Percentiles rank a stretch among this genome's conserved stretches.
These are phyloP conservation scores for Moniliella sp. DNA, from an alignment of 1,284 basidiomycete genomes.

Conservation along the genomic window DNA sequence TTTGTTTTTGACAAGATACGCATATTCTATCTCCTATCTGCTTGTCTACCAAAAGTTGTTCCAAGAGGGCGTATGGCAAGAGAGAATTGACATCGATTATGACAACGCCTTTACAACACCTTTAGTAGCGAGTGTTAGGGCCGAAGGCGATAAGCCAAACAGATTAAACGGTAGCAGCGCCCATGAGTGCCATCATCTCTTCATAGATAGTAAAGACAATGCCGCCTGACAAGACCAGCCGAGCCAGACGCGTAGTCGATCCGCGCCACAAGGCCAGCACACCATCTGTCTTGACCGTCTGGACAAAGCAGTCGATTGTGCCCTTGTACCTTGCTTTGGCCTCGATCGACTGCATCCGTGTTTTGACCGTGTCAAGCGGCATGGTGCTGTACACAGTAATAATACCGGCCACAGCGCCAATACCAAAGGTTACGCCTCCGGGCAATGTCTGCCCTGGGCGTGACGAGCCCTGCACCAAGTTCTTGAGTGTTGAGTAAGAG, in stretches of 20 bases:
- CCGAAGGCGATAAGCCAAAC: too few species aligned
- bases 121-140: too few species aligned
- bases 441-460: constrained; percentile 67
- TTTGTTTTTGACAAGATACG: too few species aligned
- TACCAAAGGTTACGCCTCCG: constrained; percentile 69
- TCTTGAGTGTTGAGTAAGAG: constrained; percentile 71
- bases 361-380: constrained; percentile 56
- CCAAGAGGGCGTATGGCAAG: too few species aligned
- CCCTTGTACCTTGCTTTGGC: constrained; percentile 67
- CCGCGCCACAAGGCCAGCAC: constrained; percentile 78
- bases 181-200: neutral
- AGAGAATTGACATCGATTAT: too few species aligned
- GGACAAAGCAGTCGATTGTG: constrained; percentile 65
- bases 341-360: constrained; percentile 82
- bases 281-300: constrained; percentile 45
- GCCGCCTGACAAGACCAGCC: constrained; percentile 57
- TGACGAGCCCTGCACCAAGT: constrained; percentile 56
- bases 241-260: constrained; percentile 42
- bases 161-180: neutral
- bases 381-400: constrained; percentile 57
- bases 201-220: constrained; percentile 82
- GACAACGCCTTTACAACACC: too few species aligned
- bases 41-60: too few species aligned
- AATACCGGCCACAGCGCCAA: constrained; percentile 78
- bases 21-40: too few species aligned